Base-by-base conservation (phyloP, 116 monocot species). In the Cymodocea nodosa region DNA sequence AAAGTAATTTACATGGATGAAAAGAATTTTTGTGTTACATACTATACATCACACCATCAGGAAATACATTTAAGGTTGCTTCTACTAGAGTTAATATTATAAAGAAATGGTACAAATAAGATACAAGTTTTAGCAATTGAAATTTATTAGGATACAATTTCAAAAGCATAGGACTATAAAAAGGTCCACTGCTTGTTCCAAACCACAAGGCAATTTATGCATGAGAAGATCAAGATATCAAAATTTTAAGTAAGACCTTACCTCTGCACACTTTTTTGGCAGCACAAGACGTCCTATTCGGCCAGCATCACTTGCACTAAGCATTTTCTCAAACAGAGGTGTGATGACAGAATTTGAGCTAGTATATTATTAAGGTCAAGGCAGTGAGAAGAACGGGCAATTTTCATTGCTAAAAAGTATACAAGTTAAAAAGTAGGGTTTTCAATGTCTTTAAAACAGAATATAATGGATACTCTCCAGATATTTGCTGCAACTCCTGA, bases 231-330 rank as follows among this genome's bases (percentile, higher is more conserved):
- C 66, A 37, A 37, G 18, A 62, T 40, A 62, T 37, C 62, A 7
- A 62, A 57, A 57, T 62, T 23, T 30, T 39, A 58, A 5, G 23
- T 14, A 56, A 64, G 16, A 48, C 59, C 67, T 72, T 58, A 89
- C 89, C 84, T 89, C 89, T 12, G 89, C 89, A 70, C 85, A 89
- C 52, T 77, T 82, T 76, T 89, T 89, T 40, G 91, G 91, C 14
- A 91, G 82, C 56, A 91, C 91, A 64, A 91, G 76, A 65, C 91
- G 91, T 35, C 91, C 91, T 64, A 91, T 91, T 23, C 91, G 79
- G 61, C 91, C 91, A 66, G 91, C 87, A 80, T 92, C 91, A 80
- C 91, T 92, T 23, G 84, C 91, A 78, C 91, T 87, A 30, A 92
- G 72, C 17, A 87, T 76, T 80, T 92, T 92, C 76, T 92, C 91